Evolutionary conservation across 1,284 basidiomycete genomes (phyloP), one percentile per base, ranked within the genome.

Genomic region (Pterulicium gracile): DNA sequence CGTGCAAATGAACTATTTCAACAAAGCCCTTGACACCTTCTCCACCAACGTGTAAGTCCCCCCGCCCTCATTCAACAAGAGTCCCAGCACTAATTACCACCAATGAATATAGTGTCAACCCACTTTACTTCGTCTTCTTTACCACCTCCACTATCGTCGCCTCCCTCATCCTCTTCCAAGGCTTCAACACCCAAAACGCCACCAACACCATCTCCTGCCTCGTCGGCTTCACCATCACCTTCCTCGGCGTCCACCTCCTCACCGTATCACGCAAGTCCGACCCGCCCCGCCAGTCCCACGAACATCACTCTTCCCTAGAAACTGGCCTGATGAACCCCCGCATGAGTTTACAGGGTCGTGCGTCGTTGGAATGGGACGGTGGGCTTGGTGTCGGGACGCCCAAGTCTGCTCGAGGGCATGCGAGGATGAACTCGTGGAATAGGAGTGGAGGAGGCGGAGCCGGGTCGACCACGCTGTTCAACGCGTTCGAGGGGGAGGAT

Each of bases 1-100:
- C 45, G 79, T 96, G 1, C 94, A 97, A 67, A 94, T 96, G 89
- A 95, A 97, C 68, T 98, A 96, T 70, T 97, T 98, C 69, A 98
- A 98, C 74, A 97, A 97, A 62, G 96, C 95, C 0, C 75, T 98
- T 46, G 95, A 98, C 61, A 90, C 85, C 1, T 98, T 98, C 65
- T 93, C 91, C 3, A 98, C 95, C 40, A 98, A 98, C 60, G 90
- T 98, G 89, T 93, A 73, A 56, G 91, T 76, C 15, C 43, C 4
- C 35, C 22, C 15, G 23, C 43, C 17, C 24, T 44, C 27, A 10
- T 21, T 22, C 18, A 23, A 21, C 42, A 10, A 22, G 32, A 21
- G 17, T 17, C n/a, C n/a, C 32, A n/a, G n/a, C n/a, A n/a, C n/a
- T n/a, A n/a, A n/a, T n/a, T n/a, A n/a, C n/a, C n/a, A n/a, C n/a